Evolutionary conservation across 2,329 filamentous ascomycete genomes (phyloP), one percentile per base, ranked within the genome.

Genomic region (Colletotrichum australisinense): DNA sequence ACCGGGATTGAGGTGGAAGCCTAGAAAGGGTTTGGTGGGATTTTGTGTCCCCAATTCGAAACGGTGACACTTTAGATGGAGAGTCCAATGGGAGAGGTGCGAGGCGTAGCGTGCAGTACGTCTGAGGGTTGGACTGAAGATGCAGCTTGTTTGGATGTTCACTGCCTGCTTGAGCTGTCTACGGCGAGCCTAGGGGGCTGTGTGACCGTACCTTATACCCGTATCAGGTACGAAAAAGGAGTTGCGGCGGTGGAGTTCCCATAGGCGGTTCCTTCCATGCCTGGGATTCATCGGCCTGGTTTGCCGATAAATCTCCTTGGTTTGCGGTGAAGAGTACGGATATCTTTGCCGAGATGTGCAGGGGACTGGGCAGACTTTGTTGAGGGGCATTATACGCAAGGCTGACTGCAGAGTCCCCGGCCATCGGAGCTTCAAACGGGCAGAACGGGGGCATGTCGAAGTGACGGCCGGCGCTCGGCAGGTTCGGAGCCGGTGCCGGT

Each of bases 1-100:
- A 2, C 42, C 19, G 16, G 42, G 42, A n/a, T n/a, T 46, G 9
- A 46, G 3, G 42, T n/a, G 7, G 42, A 46, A 46, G 42, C 42
- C 24, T 14, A 19, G 52, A 26, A 30, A 16, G 32, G 6, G 68
- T 30, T 60, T 67, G 30, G 16, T 56, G 24, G 59, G 30, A 59
- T 46, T 28, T 38, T 53, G n/a, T 22, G 32, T 59, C 53, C 53
- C 35, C 53, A 70, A 60, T 26, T 30, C 64, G 70, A 73, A 1
- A 86, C 78, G 72, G 85, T 81, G 57, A 77, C 81, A 82, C 59
- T 56, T 73, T 24, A 87, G 22, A 83, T 81, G 72, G 83, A 87
- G 4, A 69, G 19, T 2, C 71, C 42, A 12, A 86, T 76, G 8
- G 84, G 19, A 78, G 73, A 30, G 70, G 49, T 12, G 71, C 55